Base-by-base conservation (phyloP, 2,329 filamentous ascomycete genomes). In the Stachybotrys chlorohalonatus region DNA sequence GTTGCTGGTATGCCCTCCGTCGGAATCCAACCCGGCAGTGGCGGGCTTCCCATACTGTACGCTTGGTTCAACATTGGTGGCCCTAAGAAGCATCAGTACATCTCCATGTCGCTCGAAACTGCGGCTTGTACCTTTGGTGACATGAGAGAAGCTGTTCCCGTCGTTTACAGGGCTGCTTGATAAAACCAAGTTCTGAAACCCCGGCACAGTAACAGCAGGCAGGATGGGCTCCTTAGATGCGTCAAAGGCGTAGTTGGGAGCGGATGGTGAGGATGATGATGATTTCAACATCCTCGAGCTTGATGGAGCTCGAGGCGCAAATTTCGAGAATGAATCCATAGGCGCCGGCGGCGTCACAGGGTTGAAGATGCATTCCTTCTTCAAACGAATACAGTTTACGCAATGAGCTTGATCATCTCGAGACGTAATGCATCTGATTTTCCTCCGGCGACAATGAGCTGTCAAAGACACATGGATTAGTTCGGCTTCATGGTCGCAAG, bases 281-380 rank as follows among this genome's bases (percentile, higher is more conserved):
- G 79, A 80, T 16, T 68, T 64, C 47, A 24, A 42, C 36, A 13
- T 9, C 64, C 57, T 71, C 74, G 31, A 65, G 7, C 71, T 71
- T 13, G 70, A 65, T 5, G 72, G 69, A 45, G 71, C 65, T 52
- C 71, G 70, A 16, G 71, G 65, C 3, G 68, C 61, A 54, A 68
- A 70, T 58, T 76, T 79, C 46, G 74, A 71, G 54, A 73, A 71
- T 17, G 70, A 62, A 30, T 80, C 73, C 49, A 73, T 66, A 9
- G 79, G 77, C 31, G 81, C 82, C 60, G 83, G 80, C 67, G 91
- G 89, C 60, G 96, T 91, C 24, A 96, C 92, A 0, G 92, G 89
- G 63, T 86, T 89, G 72, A 95, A 97, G 67, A 87, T 90, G 72
- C 93, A 97, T 60, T 96, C 90, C 66, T 95, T 96, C 71, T 95